phyloP scores from a whole-genome alignment of 768 basidiomycete genomes.

The Amanita phalloides region DNA sequence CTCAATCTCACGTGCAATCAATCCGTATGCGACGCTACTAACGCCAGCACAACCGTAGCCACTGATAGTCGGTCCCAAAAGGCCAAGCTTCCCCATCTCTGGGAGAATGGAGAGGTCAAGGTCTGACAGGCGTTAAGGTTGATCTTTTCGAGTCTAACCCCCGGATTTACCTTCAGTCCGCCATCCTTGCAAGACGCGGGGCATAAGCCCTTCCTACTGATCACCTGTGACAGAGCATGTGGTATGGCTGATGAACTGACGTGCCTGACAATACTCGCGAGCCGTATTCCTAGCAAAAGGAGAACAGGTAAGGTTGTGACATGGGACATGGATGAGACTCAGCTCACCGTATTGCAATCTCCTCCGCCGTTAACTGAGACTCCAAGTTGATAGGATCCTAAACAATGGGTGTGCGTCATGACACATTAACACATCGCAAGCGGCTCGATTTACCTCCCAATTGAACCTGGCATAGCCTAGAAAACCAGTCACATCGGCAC shows the following conservation, averaged over 20 bases:
- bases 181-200: conserved; percentile 86
- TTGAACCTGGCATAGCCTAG: conserved; percentile 30
- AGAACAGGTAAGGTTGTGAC: conserved; percentile 1
- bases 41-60: conserved; percentile 93
- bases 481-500: not conserved
- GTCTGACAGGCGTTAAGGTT: conserved; percentile 28
- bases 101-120: conserved; percentile 69
- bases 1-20: conserved; percentile 91
- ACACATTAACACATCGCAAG: not conserved
- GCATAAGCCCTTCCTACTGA: conserved; percentile 63
- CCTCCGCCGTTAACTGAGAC: conserved; percentile 78
- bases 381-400: conserved; percentile 83
- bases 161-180: conserved; percentile 61
- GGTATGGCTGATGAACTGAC: conserved; percentile 9
- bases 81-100: conserved; percentile 88
- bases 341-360: conserved; percentile 73
- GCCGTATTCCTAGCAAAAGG: conserved; percentile 56
- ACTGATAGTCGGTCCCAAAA: conserved; percentile 86
- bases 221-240: not conserved
- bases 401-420: not conserved
- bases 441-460: conserved; percentile 26
- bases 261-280: conserved; percentile 67
- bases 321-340: not conserved
- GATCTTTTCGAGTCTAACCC: not conserved
- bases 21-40: conserved; percentile 85